A percentile compares a stretch with the other conserved stretches of the same genome.
Evolutionary conservation across 257 asterid genomes (phyloP).

Genomic region (Linaria vulgaris): DNA sequence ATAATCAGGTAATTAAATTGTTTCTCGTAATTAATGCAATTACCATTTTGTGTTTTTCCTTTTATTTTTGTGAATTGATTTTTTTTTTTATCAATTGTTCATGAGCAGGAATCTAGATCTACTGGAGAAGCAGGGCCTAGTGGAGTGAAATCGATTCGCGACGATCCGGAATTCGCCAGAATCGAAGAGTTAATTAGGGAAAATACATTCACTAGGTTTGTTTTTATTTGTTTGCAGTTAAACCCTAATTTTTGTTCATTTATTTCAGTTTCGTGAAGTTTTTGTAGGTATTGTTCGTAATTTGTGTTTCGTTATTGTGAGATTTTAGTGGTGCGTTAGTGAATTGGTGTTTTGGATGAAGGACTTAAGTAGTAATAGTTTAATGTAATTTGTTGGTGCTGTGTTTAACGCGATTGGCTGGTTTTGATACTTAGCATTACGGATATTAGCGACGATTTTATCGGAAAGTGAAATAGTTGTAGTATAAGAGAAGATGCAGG

Average conservation of each 20-base stretch:
- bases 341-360: not conserved
- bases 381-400: no score
- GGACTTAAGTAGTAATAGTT: no score
- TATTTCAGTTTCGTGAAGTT: not conserved
- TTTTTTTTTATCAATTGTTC: no score
- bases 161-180: not conserved
- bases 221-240: no score
- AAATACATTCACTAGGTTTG: not conserved
- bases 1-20: not conserved
- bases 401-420: no score
- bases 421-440: no score
- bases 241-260: not conserved
- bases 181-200: slow-evolving; percentile 12
- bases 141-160: not conserved
- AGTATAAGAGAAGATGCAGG: no score
- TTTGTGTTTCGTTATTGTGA: not conserved
- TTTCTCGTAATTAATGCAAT: not conserved
- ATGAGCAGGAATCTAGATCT: slow-evolving; percentile 1
- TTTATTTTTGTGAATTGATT: no score
- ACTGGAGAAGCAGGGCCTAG: slow-evolving; percentile 17
- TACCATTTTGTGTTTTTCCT: not conserved
- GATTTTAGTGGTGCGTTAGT: not conserved
- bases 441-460: no score
- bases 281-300: not conserved
- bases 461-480: no score